These are phyloP conservation scores for Pyrus communis DNA, from an alignment of 306 rosid genomes.

Conservation along the genomic window DNA sequence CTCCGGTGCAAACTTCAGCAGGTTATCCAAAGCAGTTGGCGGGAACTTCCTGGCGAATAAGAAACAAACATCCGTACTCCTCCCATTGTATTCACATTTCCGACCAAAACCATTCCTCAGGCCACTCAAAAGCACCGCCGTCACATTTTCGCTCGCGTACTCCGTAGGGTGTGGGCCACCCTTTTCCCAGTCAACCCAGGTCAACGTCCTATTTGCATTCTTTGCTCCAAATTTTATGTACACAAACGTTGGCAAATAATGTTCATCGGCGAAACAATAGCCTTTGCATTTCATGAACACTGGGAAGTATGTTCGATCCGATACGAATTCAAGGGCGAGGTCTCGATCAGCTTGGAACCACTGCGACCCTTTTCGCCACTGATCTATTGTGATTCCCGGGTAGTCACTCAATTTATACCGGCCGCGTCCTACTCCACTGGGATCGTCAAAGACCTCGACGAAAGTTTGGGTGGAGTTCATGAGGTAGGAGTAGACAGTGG, in stretches of 20 bases:
- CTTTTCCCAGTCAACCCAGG: conserved; percentile 30
- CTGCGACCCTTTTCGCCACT: conserved; percentile 32
- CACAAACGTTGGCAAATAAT: conserved; percentile 24
- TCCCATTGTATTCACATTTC: conserved; percentile 3
- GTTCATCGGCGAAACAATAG: conserved; percentile 25
- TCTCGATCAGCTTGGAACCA: conserved; percentile 22
- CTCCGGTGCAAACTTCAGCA: not conserved
- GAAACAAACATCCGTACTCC: conserved; percentile 9
- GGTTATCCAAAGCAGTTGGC: conserved; percentile 5
- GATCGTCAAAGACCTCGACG: conserved; percentile 18
- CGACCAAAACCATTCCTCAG: not conserved
- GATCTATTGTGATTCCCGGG: conserved; percentile 9
- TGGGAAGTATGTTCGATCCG: conserved; percentile 11
- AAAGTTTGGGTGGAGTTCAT: not conserved
- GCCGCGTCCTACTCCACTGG: conserved; percentile 17
- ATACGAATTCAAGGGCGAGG: conserved; percentile 11
- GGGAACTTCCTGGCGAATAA: conserved; percentile 24
- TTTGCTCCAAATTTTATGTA: not conserved
- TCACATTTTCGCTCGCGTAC: not conserved
- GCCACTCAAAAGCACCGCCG: conserved; percentile 6
- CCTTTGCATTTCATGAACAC: conserved; percentile 11
- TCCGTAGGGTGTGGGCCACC: conserved; percentile 23
- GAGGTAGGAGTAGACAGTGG: conserved; percentile 12
- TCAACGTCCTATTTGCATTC: conserved; percentile 18
- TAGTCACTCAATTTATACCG: conserved; percentile 3